Evolutionary conservation across 2,329 filamentous ascomycete species (phyloP), one percentile per base, ranked within the genome.

Genomic region (Fusarium tricinctum): DNA sequence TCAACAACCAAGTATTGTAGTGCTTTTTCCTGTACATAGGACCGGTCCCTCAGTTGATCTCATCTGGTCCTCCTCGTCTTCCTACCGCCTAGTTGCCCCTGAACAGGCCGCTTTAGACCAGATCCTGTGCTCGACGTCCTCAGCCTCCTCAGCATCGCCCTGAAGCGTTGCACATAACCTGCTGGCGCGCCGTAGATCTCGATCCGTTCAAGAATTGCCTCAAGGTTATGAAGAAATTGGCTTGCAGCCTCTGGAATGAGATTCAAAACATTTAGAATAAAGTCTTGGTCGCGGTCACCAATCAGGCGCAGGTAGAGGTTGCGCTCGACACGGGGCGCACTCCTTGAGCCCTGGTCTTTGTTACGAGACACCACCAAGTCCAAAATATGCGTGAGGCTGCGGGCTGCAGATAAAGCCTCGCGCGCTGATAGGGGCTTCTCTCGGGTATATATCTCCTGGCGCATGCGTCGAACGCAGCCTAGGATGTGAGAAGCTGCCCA

Each of bases 401-500:
- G 80, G 4, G 82, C 84, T 6, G 85, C 85, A 4, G 81, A 83
- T 28, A 78, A 74, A 5, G 81, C 78, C 66, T 85, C 83, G 42
- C 68, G 72, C 1, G 66, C 61, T 14, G 76, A 69, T 0, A 84
- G 78, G 1, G 81, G 80, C 8, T 68, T 72, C 46, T 79, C 75
- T 6, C 80, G 77, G 28, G 76, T 73, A 57, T 79, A 78, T 14
- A 86, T 78, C 17, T 80, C 74, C 33, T 79, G 75, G 44, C 78
- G 77, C 60, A 88, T 82, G 59, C 82, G 80, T 32, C 72, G 68
- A 14, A 82, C 76, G 26, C 81, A 81, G 20, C 79, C 78, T 8
- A 76, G 68, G 30, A 88, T 79, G 56, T 86, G 85, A 7, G 70
- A 74, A 1, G 83, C 81, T 5, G 84, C 85, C 86, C 86, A 88